phyloP scores from a whole-genome alignment of 805 yeast genomes.

The Zygosaccharomyces lentus region DNA sequence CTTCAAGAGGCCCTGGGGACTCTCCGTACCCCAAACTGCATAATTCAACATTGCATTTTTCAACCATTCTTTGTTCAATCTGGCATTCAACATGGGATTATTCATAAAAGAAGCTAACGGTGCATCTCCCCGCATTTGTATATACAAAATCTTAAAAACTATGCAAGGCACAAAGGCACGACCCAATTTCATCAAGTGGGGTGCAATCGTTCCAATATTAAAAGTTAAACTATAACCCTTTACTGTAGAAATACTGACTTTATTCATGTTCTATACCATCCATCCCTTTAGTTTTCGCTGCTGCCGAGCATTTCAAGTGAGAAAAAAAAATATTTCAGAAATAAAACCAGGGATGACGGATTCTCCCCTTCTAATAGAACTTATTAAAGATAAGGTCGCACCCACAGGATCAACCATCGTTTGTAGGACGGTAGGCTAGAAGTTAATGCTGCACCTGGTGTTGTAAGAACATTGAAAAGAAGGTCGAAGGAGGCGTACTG shows the following conservation, averaged over 20 bases:
- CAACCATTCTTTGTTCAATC: constrained; percentile 12
- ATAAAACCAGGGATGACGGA: neutral
- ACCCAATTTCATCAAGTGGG: neutral
- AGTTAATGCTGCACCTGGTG: neutral
- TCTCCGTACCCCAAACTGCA: constrained; percentile 36
- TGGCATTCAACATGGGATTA: constrained; percentile 28
- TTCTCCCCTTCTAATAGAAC: neutral
- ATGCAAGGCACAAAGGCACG: neutral
- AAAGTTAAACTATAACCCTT: neutral
- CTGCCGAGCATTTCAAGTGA: neutral
- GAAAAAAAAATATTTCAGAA: neutral
- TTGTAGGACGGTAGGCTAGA: neutral
- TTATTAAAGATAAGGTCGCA: neutral
- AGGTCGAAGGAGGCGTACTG: constrained; percentile 1
- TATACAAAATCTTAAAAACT: constrained; percentile 1
- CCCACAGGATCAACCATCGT: neutral
- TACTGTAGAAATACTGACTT: neutral
- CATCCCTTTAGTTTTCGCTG: neutral
- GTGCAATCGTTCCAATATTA: neutral
- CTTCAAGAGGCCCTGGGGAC: constrained; percentile 44
- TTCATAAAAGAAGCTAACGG: constrained; percentile 1
- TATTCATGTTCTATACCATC: neutral
- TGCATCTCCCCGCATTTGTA: constrained; percentile 1
- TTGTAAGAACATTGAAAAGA: neutral
- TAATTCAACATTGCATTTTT: constrained; percentile 15